phyloP scores from a whole-genome alignment of 2,329 filamentous ascomycete genomes.

The Neofusicoccum umdonicola region DNA sequence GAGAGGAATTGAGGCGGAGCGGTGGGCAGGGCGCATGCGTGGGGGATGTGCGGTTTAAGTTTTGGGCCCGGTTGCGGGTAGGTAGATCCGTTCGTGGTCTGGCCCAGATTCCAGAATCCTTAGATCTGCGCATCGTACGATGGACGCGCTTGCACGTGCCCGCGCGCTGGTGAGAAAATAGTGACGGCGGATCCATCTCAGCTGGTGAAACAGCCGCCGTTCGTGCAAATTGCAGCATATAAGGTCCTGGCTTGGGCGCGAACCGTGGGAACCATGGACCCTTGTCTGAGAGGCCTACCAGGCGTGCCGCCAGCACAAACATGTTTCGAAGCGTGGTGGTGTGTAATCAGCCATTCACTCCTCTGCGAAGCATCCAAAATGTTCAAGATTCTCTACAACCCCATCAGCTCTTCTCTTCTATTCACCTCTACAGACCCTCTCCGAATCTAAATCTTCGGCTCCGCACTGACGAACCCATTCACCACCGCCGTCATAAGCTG shows the following conservation, averaged over 20 bases:
- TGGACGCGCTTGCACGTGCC: not conserved
- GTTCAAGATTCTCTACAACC: not conserved
- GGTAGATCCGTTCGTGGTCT: not conserved
- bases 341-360: too few species aligned
- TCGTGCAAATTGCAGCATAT: too few species aligned
- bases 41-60: not conserved
- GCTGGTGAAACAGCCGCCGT: too few species aligned
- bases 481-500: constrained; percentile 78
- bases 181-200: too few species aligned
- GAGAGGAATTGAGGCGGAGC: not conserved
- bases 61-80: not conserved
- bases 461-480: constrained; percentile 65
- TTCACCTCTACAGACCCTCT: not conserved
- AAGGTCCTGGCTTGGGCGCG: too few species aligned
- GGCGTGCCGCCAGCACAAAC: too few species aligned
- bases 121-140: not conserved
- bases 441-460: constrained; percentile 40
- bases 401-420: not conserved
- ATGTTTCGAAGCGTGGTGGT: too few species aligned
- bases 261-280: too few species aligned
- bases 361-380: too few species aligned
- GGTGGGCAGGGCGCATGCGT: not conserved
- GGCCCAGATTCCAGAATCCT: not conserved
- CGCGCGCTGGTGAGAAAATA: not conserved
- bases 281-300: too few species aligned